A percentile compares a stretch with the other conserved stretches of the same genome.
These are phyloP conservation scores for Phialocephala sp. DNA, from an alignment of 2,329 filamentous ascomycete species.

Conservation along the genomic window DNA sequence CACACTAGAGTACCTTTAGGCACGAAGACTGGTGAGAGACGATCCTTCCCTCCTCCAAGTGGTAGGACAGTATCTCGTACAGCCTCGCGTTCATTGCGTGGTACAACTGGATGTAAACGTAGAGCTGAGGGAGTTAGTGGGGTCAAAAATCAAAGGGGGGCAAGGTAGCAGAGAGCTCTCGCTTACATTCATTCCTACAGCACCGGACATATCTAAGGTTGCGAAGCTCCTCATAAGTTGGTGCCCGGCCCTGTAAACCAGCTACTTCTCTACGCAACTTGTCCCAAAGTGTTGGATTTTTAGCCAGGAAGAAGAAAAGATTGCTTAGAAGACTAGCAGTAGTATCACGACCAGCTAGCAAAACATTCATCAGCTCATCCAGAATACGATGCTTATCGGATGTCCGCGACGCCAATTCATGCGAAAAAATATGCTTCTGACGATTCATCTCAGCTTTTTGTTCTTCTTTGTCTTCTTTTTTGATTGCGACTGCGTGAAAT, in stretches of 20 bases:
- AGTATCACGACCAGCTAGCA: slow-evolving; percentile 63
- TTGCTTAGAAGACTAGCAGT: slow-evolving; percentile 57
- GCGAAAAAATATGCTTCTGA: slow-evolving; percentile 57
- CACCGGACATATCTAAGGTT: slow-evolving; percentile 62
- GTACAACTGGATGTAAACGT: slow-evolving; percentile 58
- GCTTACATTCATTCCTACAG: slow-evolving; percentile 54
- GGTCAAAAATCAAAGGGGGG: background rate
- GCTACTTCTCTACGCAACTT: slow-evolving; percentile 52
- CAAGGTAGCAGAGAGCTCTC: slow-evolving; percentile 37
- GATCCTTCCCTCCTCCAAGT: slow-evolving; percentile 42
- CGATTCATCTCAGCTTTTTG: too few relatives aligned
- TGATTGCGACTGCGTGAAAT: too few relatives aligned
- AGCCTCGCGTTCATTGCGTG: slow-evolving; percentile 56
- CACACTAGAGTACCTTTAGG: slow-evolving; percentile 29
- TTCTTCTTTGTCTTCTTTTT: too few relatives aligned
- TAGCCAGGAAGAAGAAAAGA: slow-evolving; percentile 53
- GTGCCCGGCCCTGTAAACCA: slow-evolving; percentile 39
- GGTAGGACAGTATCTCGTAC: slow-evolving; percentile 48
- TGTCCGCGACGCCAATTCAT: slow-evolving; percentile 58
- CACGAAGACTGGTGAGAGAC: slow-evolving; percentile 39
- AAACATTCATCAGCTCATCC: slow-evolving; percentile 57
- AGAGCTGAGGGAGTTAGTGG: slow-evolving; percentile 45
- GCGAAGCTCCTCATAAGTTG: slow-evolving; percentile 59
- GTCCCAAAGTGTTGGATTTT: slow-evolving; percentile 49
- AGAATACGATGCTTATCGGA: slow-evolving; percentile 52